phyloP scores from a whole-genome alignment of 257 asterid genomes.

The Anisodus acutangulus region DNA sequence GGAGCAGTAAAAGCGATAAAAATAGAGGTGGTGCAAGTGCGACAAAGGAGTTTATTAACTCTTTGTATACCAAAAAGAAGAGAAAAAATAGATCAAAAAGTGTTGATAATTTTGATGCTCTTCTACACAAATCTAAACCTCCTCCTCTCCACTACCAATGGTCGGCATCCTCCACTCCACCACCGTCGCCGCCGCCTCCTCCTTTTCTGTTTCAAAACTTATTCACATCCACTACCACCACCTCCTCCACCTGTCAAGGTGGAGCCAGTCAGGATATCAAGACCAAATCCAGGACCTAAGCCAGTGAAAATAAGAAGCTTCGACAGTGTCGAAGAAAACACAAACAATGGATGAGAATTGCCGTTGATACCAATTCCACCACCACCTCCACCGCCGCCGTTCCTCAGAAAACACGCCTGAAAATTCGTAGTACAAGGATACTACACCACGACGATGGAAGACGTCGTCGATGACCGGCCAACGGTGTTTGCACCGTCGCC shows the following conservation, averaged over 20 bases:
- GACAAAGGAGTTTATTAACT: conserved; percentile 72
- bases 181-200: conserved; percentile 52
- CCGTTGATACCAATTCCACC: conserved; percentile 59
- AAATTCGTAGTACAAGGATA: conserved; percentile 84
- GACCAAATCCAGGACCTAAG: conserved; percentile 34
- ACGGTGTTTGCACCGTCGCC: conserved; percentile 58
- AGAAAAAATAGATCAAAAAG: conserved; percentile 74
- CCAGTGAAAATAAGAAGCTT: conserved; percentile 39
- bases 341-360: conserved; percentile 70
- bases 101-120: conserved; percentile 66
- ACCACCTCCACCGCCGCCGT: conserved; percentile 79
- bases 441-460: conserved; percentile 60
- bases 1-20: conserved; percentile 49
- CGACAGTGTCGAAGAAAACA: conserved; percentile 48
- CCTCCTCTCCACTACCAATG: conserved; percentile 48
- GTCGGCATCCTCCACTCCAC: conserved; percentile 50
- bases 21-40: conserved; percentile 66
- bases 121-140: conserved; percentile 56
- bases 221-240: conserved; percentile 52
- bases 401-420: conserved; percentile 68
- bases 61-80: conserved; percentile 77
- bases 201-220: conserved; percentile 58
- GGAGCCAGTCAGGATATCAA: conserved; percentile 16
- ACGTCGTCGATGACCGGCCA: conserved; percentile 37
- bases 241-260: too few relatives aligned